A percentile compares a stretch with the other conserved stretches of the same genome.
Evolutionary conservation across 1,139 yeast genomes (phyloP).

Genomic region (Candida glucosophila): DNA sequence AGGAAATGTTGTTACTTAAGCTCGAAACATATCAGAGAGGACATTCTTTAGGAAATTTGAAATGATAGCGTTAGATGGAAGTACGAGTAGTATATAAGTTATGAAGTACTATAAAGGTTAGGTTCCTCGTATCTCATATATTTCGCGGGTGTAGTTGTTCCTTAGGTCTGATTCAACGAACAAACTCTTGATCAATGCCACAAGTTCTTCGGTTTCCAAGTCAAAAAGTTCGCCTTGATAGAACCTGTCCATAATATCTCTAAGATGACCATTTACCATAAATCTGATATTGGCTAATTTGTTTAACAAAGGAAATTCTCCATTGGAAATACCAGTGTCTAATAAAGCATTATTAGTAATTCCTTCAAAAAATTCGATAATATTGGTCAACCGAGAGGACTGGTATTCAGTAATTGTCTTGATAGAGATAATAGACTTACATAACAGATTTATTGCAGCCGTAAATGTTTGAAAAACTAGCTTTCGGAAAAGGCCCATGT

Average conservation of each 20-base stretch:
- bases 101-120: conserved; percentile 1
- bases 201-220: conserved; percentile 58
- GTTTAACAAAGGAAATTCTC: conserved; percentile 20
- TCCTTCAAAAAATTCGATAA: too few relatives aligned
- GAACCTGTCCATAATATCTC: conserved; percentile 60
- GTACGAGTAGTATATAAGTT: background rate
- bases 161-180: conserved; percentile 70
- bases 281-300: conserved; percentile 37
- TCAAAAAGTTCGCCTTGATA: conserved; percentile 71
- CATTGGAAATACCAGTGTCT: too few relatives aligned
- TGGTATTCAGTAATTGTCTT: conserved; percentile 31
- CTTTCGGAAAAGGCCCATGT: too few relatives aligned
- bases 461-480: too few relatives aligned
- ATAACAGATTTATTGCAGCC: too few relatives aligned
- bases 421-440: conserved; percentile 18
- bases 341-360: too few relatives aligned
- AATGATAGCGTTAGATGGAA: too few relatives aligned
- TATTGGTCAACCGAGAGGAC: conserved; percentile 20
- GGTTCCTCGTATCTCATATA: conserved; percentile 20
- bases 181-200: conserved; percentile 44
- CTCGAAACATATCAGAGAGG: background rate
- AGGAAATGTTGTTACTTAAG: conserved; percentile 41
- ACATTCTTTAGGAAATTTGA: background rate
- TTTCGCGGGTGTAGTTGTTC: conserved; percentile 52
- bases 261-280: conserved; percentile 48